Evolutionary conservation across 2,329 filamentous ascomycete genomes (phyloP).

Genomic region (Neofusicoccum sp.): DNA sequence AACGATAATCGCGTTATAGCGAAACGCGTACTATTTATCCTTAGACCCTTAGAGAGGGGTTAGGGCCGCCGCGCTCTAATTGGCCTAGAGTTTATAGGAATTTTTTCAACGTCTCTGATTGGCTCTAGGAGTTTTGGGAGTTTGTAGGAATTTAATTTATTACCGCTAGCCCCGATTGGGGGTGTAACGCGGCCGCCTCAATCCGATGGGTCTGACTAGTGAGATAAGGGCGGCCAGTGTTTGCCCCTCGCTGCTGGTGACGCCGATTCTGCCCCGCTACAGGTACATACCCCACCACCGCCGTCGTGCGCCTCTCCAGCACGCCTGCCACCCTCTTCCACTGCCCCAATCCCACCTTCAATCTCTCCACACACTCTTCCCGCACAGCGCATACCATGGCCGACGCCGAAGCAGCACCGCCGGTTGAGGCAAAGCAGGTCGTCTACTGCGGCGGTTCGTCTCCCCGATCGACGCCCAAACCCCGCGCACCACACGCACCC

Average conservation of each 20-base stretch:
- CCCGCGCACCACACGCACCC: not conserved
- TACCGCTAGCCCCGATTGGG: too few species aligned
- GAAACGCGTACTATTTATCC: too few species aligned
- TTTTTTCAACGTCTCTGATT: too few species aligned
- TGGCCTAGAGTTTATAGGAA: too few species aligned
- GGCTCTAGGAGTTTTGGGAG: too few species aligned
- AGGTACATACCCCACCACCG: not conserved
- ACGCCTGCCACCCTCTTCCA: not conserved
- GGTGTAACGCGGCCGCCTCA: too few species aligned
- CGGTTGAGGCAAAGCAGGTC: conserved; percentile 50
- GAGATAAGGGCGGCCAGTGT: not conserved
- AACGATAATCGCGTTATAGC: too few species aligned
- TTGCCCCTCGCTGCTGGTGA: conserved; percentile 7
- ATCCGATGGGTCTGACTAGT: too few species aligned
- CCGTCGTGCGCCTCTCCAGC: not conserved
- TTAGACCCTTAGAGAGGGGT: too few species aligned
- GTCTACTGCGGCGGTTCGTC: conserved; percentile 61
- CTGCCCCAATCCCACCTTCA: not conserved
- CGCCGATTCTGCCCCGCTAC: conserved; percentile 11
- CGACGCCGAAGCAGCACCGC: conserved; percentile 23
- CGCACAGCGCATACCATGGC: conserved; percentile 13
- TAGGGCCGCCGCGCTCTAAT: too few species aligned
- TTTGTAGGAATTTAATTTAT: too few species aligned
- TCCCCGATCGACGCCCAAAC: not conserved
- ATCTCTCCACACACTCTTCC: not conserved